Percentiles rank a stretch among this genome's conserved stretches.
These are phyloP conservation scores for Colletotrichum cordylinicola DNA, from an alignment of 2,329 filamentous ascomycete genomes.

Conservation along the genomic window DNA sequence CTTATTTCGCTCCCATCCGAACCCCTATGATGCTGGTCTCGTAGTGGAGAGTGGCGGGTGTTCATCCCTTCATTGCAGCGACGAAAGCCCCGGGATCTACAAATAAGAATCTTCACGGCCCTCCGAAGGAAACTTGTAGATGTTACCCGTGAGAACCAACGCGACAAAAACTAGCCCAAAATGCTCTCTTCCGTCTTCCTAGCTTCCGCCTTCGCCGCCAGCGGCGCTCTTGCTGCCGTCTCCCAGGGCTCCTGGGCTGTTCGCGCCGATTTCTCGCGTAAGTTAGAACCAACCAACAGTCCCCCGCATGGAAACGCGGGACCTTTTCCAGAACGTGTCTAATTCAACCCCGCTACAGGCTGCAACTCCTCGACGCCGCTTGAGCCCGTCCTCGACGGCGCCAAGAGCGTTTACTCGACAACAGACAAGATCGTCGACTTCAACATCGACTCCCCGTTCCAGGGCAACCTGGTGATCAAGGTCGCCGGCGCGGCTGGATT, in stretches of 20 bases:
- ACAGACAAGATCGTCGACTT: not conserved
- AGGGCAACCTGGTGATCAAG: not conserved
- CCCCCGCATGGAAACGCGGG: not conserved
- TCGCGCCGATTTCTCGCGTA: conserved; percentile 2
- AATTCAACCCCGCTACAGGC: not conserved
- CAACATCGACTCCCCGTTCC: not conserved
- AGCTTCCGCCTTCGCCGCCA: not conserved
- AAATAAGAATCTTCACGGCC: not conserved
- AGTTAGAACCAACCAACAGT: not conserved
- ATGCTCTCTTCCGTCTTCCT: not conserved
- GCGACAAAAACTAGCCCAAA: not conserved
- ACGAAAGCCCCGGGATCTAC: not conserved
- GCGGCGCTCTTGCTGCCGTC: not conserved
- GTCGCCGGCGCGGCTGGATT: not conserved
- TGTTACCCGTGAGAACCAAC: accelerated
- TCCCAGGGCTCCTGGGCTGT: not conserved
- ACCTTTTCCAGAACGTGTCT: not conserved
- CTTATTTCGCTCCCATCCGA: not conserved
- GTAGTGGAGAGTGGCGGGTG: not conserved
- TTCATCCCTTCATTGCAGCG: not conserved
- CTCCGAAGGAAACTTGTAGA: accelerated
- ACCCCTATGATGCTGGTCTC: not conserved
- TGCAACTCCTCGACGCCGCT: not conserved
- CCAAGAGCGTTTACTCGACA: not conserved
- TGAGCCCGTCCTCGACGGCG: not conserved